Evolutionary conservation across 192 early-diverging fungal species (phyloP), one percentile per base, ranked within the genome.

Genomic region (Podila epigama): DNA sequence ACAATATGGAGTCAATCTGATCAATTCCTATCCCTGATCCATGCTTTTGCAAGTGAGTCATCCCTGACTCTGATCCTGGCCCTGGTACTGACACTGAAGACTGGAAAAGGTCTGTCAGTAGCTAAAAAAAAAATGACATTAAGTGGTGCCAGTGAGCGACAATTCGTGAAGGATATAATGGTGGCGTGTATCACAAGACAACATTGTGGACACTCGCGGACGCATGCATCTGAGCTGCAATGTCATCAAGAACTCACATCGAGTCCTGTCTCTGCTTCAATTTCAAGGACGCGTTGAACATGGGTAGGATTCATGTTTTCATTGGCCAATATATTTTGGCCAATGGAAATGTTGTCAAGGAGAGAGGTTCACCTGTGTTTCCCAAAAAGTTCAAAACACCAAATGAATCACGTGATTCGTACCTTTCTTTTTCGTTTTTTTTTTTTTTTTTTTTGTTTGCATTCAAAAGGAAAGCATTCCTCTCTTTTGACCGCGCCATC

Each of bases 21-120:
- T 67, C 59, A 16, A 75, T 58, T 4, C 65, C 71, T 11, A 75
- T n/a, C n/a, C n/a, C n/a, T n/a, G n/a, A n/a, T n/a, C n/a, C n/a
- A n/a, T n/a, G n/a, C n/a, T n/a, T n/a, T n/a, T n/a, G n/a, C n/a
- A n/a, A n/a, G n/a, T n/a, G 35, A 8, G n/a, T n/a, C 4, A 39
- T 10, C 11, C 55, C 55, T 15, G 32, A 33, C 22, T 6, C 4
- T n/a, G 32, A 31, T 27, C 32, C 41, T 2, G 41, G 36, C 29
- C 6, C 28, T 31, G 48, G 16, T 25, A 22, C 20, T 9, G 2
- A 33, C 4, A 27, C 34, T 20, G n/a, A 11, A 28, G 39, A 51
- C 3, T 28, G 15, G 4, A 27, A 2, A 53, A 52, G 44, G 32
- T 51, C 5, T 48, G 44, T 22, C 44, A 48, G 44, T 1, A 48